Evolutionary conservation across 139 green algal genomes (phyloP), one percentile per base, ranked within the genome.

Genomic region (Edaphochlamys debaryana): DNA sequence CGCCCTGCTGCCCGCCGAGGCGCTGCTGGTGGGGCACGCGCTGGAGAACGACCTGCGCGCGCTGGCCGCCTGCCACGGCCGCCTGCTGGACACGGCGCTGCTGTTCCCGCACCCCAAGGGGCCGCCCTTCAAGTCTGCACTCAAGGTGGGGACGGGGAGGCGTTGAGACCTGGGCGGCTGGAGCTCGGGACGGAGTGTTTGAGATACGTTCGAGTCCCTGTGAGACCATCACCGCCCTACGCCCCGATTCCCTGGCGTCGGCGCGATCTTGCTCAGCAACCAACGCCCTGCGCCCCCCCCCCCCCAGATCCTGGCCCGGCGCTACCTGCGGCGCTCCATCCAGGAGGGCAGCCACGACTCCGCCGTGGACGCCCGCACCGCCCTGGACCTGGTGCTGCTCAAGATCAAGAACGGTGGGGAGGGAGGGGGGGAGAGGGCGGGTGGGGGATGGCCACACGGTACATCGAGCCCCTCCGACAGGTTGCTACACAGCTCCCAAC

Each of bases 31-130:
- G 29, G 96, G 96, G 4, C 96, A 99, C 86, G 92, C 91, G n/a
- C 90, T 98, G 66, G 93, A 99, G 73, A 99, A 98, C 87, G 96
- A 99, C 87, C 85, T 99, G 56, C 42, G 67, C 3, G 88, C 89
- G 17, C 90, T 98, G 41, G 89, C 89, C 54, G 38, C 95, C 58
- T 48, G 95, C 22, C 95, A 98, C 79, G 68, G 69, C 37, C 81
- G 88, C 67, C 79, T 93, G 67, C 69, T 98, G 36, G 96, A 98
- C 93, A 98, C 96, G 1, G 88, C 88, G 0, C 29, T 94, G 9
- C 80, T 98, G 34, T 99, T 92, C 85, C 93, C 95, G 0, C 94
- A 98, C 86, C 93, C 94, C 0, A 87, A 91, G 37, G 94, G 95
- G 8, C 92, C 89, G 17, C 94, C 95, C 1, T 96, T 86, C 89